Percentiles rank a stretch among this genome's conserved stretches.
These are phyloP conservation scores for Plasmopara muralis DNA, from an alignment of 352 stramenopile genomes.

Conservation along the genomic window DNA sequence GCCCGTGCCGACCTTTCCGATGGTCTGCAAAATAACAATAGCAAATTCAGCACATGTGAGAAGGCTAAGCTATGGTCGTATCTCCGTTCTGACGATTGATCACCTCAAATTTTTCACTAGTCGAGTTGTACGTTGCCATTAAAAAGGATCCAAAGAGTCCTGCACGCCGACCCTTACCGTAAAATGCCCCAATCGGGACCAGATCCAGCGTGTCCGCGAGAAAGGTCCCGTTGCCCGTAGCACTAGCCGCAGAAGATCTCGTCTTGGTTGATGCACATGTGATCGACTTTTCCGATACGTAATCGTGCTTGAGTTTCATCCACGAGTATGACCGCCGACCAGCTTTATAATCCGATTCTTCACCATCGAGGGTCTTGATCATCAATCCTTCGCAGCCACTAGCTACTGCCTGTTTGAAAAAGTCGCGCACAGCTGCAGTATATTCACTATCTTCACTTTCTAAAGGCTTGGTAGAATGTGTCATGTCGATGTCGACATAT, in stretches of 20 bases:
- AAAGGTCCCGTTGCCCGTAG: slow-evolving; percentile 41
- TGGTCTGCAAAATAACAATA: slow-evolving; percentile 37
- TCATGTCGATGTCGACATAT: slow-evolving; percentile 37
- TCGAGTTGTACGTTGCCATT: slow-evolving; percentile 93
- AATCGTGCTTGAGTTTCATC: slow-evolving; percentile 85
- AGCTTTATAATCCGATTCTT: slow-evolving; percentile 53
- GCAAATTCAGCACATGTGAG: no score
- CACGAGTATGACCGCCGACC: slow-evolving; percentile 68
- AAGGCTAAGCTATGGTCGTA: background rate
- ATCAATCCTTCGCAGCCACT: slow-evolving; percentile 77
- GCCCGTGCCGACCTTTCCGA: slow-evolving; percentile 92
- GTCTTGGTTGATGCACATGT: slow-evolving; percentile 4
- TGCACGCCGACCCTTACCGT: slow-evolving; percentile 92
- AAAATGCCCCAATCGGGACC: slow-evolving; percentile 97
- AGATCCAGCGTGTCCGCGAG: slow-evolving; percentile 93
- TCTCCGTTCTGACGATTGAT: background rate
- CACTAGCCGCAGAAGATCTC: slow-evolving; percentile 1
- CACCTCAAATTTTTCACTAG: slow-evolving; percentile 92
- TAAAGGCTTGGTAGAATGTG: slow-evolving; percentile 1
- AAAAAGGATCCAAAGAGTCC: slow-evolving; percentile 98
- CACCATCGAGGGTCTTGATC: slow-evolving; percentile 55
- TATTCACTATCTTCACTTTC: slow-evolving; percentile 4
- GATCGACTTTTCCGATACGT: slow-evolving; percentile 30
- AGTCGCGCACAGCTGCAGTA: slow-evolving; percentile 20
- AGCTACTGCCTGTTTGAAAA: slow-evolving; percentile 43